phyloP scores from a whole-genome alignment of 2,329 filamentous ascomycete genomes.

The Coleophoma crateriformis region DNA sequence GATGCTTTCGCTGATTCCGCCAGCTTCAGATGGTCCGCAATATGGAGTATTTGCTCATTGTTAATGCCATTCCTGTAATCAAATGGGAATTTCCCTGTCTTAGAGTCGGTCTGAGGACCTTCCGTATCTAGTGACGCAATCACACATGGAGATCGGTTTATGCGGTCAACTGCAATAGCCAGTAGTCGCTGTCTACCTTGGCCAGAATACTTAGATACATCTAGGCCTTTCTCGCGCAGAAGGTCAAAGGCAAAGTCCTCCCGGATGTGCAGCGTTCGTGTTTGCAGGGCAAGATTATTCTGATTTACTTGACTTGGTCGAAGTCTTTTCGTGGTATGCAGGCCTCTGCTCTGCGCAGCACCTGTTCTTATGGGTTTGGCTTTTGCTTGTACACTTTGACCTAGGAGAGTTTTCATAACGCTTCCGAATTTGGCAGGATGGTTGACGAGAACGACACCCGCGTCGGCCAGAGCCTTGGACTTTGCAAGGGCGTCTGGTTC shows the following conservation, averaged over 20 bases:
- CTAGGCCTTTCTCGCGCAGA: conserved; percentile 44
- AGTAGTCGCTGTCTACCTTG: conserved; percentile 42
- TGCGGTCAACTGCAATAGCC: conserved; percentile 61
- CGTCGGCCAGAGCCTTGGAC: conserved; percentile 57
- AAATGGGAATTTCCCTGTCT: conserved; percentile 54
- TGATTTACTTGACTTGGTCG: conserved; percentile 2
- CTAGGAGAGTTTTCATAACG: conserved; percentile 58
- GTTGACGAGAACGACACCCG: conserved; percentile 64
- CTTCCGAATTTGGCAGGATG: conserved; percentile 72
- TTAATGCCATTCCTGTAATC: conserved; percentile 46
- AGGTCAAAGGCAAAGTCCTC: conserved; percentile 48
- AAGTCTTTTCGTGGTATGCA: conserved; percentile 39
- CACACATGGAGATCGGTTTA: conserved; percentile 56
- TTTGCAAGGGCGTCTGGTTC: conserved; percentile 63
- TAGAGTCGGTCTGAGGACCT: conserved; percentile 34
- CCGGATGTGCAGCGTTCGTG: conserved; percentile 48
- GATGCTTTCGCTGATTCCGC: conserved; percentile 29
- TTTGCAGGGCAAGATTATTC: conserved; percentile 26
- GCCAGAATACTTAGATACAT: conserved; percentile 31
- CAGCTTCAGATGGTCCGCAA: conserved; percentile 48
- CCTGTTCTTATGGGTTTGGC: conserved; percentile 27
- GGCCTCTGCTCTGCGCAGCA: conserved; percentile 39
- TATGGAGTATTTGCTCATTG: conserved; percentile 31
- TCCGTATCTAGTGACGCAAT: conserved; percentile 43
- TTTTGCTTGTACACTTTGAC: conserved; percentile 29